phyloP scores from a whole-genome alignment of 495 filamentous ascomycete species.

The Penicillium taxi region DNA sequence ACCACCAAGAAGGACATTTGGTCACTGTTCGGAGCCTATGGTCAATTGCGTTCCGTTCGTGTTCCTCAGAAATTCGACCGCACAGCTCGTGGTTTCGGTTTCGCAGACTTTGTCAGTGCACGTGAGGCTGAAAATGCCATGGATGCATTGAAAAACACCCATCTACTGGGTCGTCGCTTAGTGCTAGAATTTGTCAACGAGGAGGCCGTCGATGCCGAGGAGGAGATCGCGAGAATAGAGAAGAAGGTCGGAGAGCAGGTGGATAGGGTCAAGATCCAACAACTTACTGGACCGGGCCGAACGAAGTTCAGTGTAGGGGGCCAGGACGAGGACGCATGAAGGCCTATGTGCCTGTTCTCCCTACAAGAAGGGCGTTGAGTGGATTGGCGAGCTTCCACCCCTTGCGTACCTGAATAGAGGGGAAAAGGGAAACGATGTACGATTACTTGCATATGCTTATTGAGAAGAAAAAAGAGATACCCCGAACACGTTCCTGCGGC shows the following conservation, averaged over 20 bases:
- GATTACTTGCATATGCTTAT: conserved; percentile 22
- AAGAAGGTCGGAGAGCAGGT: conserved; percentile 84
- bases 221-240: conserved; percentile 92
- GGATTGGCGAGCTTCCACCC: conserved; percentile 22
- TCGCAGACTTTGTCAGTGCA: conserved; percentile 89
- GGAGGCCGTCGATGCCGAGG: conserved; percentile 83
- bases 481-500: conserved; percentile 37
- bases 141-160: conserved; percentile 82
- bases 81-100: conserved; percentile 84
- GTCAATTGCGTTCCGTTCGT: conserved; percentile 82
- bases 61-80: conserved; percentile 92
- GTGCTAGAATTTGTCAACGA: conserved; percentile 84
- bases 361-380: conserved; percentile 23
- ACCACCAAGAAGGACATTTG: conserved; percentile 86
- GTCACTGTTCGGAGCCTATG: conserved; percentile 77
- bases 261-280: conserved; percentile 80
- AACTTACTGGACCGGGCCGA: conserved; percentile 70
- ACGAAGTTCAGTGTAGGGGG: conserved; percentile 81
- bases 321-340: conserved; percentile 54
- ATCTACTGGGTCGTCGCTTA: conserved; percentile 80
- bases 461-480: conserved; percentile 23
- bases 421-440: conserved; percentile 21
- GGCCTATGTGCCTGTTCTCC: conserved; percentile 27
- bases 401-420: too few species aligned
- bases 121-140: conserved; percentile 91